Evolutionary conservation across 2,329 filamentous ascomycete genomes (phyloP), one percentile per base, ranked within the genome.

Genomic region (Pestalotiopsis sp.): DNA sequence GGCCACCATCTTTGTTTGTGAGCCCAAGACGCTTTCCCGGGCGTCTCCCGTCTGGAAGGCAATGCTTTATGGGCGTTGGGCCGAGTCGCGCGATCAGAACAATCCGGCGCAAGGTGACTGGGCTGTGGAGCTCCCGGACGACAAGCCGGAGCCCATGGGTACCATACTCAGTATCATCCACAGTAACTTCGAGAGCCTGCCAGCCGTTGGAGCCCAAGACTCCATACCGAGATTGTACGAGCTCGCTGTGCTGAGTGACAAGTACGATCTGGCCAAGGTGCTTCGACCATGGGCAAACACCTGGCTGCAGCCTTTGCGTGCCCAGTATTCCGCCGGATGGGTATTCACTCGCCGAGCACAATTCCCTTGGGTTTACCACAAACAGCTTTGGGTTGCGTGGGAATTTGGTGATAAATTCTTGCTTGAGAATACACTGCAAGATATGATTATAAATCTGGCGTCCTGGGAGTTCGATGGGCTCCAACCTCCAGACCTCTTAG

Each of bases 121-220:
- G 76, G 56, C 59, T 5, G 69, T 77, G 4, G 64, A 69, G 7
- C 71, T 80, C 25, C 78, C 77, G 11, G 77, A 78, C n/a, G 78
- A 79, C 61, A 68, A 77, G 9, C 72, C 78, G 4, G 70, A 69
- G 39, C 72, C 77, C 0, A 74, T 79, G 71, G 62, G 71, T 6
- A 72, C 74, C n/a, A 41, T 80, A n/a, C 66, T 80, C 14, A 74
- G 76, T 63, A 78, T 80, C 13, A 73, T 78, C 13, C 78, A 80
- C 39, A 68, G 73, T 17, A 72, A 70, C 9, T 75, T 77, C 41
- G 71, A 77, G 31, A 62, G 6, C 4, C 2, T 61, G 4, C 59
- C 59, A 2, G 9, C 4, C 27, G 12, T 31, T 20, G 59, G 17
- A n/a, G 27, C 13, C 5, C 1, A 23, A n/a, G 7, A 36, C 36